A percentile compares a stretch with the other conserved stretches of the same genome.
Conservation (phyloP, 2,329 filamentous ascomycete genomes). For the Talaromyces marneffei region DNA sequence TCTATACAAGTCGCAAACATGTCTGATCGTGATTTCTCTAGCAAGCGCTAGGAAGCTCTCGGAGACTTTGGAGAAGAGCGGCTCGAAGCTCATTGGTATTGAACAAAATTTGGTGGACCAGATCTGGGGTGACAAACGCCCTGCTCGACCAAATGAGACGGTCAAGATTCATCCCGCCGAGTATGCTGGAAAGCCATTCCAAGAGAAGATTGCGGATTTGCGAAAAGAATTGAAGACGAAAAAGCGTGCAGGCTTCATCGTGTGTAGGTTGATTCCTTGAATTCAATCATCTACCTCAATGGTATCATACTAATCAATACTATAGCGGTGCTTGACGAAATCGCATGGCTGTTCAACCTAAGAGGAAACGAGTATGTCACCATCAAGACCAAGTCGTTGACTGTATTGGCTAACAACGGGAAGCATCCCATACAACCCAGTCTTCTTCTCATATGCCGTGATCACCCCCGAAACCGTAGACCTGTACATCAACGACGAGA, state of each 20-base stretch:
- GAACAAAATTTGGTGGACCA: constrained; percentile 80
- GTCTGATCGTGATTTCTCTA: constrained; percentile 17
- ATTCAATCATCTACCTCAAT: too few species aligned
- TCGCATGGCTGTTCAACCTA: constrained; percentile 98
- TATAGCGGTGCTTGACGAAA: constrained; percentile 79
- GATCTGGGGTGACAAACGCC: constrained; percentile 75
- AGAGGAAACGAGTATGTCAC: constrained; percentile 69
- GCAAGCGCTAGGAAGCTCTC: constrained; percentile 67
- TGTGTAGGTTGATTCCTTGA: constrained; percentile 47
- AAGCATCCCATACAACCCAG: constrained; percentile 90
- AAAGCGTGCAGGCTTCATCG: constrained; percentile 77
- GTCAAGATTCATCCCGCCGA: constrained; percentile 66
- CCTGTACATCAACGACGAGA: constrained; percentile 77
- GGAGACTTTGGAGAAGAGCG: constrained; percentile 82
- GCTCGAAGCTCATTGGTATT: constrained; percentile 67
- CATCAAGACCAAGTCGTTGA: neutral
- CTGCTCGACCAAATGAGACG: constrained; percentile 67
- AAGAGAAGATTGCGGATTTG: constrained; percentile 76
- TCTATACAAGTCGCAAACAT: neutral
- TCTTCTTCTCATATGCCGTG: constrained; percentile 95
- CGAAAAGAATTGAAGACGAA: constrained; percentile 90
- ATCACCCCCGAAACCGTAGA: constrained; percentile 70
- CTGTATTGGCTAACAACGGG: constrained; percentile 1
- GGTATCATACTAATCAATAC: neutral
- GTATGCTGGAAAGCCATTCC: constrained; percentile 75